Evolutionary conservation across 306 rosid species (phyloP).

Genomic region (Neltuma alba): DNA sequence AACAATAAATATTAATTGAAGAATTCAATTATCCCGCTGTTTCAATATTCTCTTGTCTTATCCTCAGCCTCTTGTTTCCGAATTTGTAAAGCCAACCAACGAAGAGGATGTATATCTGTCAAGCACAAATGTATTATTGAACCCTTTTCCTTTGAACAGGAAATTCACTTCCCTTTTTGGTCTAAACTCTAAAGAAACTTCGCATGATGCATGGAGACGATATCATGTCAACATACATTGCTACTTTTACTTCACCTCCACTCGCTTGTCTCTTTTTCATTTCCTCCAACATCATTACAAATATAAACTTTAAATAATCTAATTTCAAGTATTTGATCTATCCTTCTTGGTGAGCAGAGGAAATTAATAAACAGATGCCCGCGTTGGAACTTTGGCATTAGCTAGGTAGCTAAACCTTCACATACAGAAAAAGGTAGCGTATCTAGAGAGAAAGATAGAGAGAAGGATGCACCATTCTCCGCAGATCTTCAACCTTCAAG

Average conservation of each 20-base stretch:
- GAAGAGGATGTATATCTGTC: too few species aligned
- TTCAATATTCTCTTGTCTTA: neutral
- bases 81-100: neutral
- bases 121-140: too few species aligned
- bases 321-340: neutral
- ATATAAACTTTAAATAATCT: neutral
- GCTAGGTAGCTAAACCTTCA: neutral
- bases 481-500: constrained; percentile 30
- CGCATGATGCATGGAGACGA: neutral
- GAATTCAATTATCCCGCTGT: neutral
- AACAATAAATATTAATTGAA: neutral
- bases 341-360: neutral
- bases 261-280: neutral
- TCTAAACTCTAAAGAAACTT: neutral
- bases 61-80: neutral
- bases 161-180: neutral
- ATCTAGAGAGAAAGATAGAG: constrained; percentile 12
- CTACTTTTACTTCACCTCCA: neutral
- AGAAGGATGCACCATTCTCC: constrained; percentile 22
- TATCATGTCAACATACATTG: neutral
- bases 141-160: neutral
- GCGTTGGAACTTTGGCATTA: neutral
- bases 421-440: neutral
- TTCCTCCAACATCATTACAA: neutral
- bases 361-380: neutral